phyloP scores from a whole-genome alignment of 1,284 basidiomycete genomes.

The Ceratobasidium sp. region DNA sequence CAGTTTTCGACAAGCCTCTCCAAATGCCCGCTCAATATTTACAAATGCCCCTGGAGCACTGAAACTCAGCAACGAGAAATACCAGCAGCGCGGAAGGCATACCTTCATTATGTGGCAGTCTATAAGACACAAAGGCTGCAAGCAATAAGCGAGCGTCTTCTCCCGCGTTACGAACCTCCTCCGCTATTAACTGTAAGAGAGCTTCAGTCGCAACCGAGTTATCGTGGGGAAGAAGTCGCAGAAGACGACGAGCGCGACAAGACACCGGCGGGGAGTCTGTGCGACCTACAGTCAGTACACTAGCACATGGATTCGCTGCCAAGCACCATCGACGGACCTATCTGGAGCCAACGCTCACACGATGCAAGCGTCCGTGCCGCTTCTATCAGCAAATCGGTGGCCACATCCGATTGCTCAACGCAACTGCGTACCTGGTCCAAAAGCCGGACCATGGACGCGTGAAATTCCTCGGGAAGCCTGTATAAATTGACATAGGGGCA shows the following conservation, averaged over 20 bases:
- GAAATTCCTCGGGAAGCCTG: slow-evolving; percentile 37
- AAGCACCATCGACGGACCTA: slow-evolving; percentile 22
- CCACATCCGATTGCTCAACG: slow-evolving; percentile 22
- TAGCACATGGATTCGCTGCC: not conserved
- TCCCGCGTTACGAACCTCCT: slow-evolving; percentile 27
- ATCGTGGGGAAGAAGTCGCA: not conserved
- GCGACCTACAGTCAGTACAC: slow-evolving; percentile 3
- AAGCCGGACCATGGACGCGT: slow-evolving; percentile 23
- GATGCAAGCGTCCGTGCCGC: slow-evolving; percentile 29
- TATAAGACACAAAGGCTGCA: slow-evolving; percentile 27
- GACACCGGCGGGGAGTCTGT: slow-evolving; percentile 7
- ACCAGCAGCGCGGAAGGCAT: not conserved
- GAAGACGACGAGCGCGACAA: slow-evolving; percentile 30
- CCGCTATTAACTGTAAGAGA: slow-evolving; percentile 32
- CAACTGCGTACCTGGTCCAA: slow-evolving; percentile 37
- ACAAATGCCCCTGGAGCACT: not conserved
- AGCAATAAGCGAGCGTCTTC: slow-evolving; percentile 39
- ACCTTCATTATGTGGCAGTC: slow-evolving; percentile 17
- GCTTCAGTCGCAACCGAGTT: slow-evolving; percentile 41
- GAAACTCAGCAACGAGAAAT: slow-evolving; percentile 11
- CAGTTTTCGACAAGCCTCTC: slow-evolving; percentile 39
- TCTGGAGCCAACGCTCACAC: slow-evolving; percentile 40
- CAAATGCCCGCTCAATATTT: slow-evolving; percentile 19
- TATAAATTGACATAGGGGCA: slow-evolving; percentile 5
- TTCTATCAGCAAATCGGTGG: slow-evolving; percentile 43